Conservation (phyloP, 306 rosid genomes). For the Corylus avellana region DNA sequence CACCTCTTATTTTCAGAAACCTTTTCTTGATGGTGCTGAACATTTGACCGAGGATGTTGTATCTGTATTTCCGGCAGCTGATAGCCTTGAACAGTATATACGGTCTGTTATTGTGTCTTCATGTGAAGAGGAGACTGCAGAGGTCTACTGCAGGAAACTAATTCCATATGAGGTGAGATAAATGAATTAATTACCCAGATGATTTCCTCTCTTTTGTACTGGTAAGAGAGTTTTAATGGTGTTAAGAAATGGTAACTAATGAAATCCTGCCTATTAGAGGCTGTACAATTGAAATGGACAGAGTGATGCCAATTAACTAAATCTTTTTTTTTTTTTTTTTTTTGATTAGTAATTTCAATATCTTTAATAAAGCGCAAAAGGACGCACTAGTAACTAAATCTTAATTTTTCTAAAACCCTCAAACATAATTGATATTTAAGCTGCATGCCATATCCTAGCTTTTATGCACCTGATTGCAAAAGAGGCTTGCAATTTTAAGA, state of each 20-base stretch:
- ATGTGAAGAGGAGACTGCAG: slow-evolving; percentile 81
- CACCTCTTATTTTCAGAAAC: slow-evolving; percentile 62
- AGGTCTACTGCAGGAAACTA: slow-evolving; percentile 69
- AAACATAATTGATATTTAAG: background rate
- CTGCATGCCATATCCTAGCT: background rate
- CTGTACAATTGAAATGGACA: background rate
- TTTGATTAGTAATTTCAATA: too few species aligned
- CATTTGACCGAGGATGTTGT: slow-evolving; percentile 92
- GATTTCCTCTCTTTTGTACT: background rate
- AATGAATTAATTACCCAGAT: slow-evolving; percentile 17
- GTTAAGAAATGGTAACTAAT: background rate
- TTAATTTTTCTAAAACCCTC: background rate
- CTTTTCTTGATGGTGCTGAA: slow-evolving; percentile 81
- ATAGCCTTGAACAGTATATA: slow-evolving; percentile 84
- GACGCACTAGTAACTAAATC: background rate
- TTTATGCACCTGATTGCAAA: background rate
- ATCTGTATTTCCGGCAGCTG: slow-evolving; percentile 94
- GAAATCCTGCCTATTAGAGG: background rate
- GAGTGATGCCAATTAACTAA: background rate
- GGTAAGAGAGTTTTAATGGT: background rate
- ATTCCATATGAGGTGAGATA: slow-evolving; percentile 71
- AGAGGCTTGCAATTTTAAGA: background rate
- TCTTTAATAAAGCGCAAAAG: too few species aligned
- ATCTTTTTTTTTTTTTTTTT: background rate
- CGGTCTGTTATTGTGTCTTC: slow-evolving; percentile 65